Conservation (phyloP, 176 grass and related monocot species). For the Triticum urartu region DNA sequence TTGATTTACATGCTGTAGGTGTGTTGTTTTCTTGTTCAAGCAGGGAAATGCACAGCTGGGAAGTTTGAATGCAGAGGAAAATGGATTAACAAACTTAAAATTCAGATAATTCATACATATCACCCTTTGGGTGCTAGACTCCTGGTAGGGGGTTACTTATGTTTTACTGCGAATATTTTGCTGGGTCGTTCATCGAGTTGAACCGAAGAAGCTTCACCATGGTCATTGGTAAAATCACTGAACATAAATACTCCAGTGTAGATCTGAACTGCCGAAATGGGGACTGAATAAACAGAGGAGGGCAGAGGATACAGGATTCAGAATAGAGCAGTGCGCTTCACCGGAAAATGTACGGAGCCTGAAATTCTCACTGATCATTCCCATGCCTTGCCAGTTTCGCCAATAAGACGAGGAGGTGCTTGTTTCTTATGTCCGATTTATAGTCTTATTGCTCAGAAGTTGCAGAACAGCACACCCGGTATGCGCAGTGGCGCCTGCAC, state of each 20-base stretch:
- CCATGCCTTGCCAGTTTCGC: neutral
- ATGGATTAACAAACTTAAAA: neutral
- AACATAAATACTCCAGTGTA: neutral
- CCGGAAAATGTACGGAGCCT: neutral
- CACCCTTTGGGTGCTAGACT: too few relatives aligned
- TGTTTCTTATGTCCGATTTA: neutral
- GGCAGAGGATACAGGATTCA: neutral
- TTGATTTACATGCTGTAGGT: neutral
- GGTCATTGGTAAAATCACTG: neutral
- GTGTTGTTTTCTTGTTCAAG: neutral
- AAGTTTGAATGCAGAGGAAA: neutral
- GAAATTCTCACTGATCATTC: neutral
- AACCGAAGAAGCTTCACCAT: neutral
- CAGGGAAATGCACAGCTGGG: neutral
- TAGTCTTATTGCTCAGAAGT: neutral
- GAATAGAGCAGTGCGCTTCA: neutral
- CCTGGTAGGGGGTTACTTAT: too few relatives aligned
- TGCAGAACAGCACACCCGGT: neutral
- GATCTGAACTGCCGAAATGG: constrained; percentile 3
- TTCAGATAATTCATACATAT: neutral
- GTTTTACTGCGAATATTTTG: neutral
- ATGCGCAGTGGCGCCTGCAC: neutral
- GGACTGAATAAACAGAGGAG: constrained; percentile 14
- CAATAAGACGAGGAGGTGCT: neutral
- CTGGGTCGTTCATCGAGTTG: too few relatives aligned